phyloP scores from a whole-genome alignment of 1,139 yeast species.

The Saccharomyces uvarum region DNA sequence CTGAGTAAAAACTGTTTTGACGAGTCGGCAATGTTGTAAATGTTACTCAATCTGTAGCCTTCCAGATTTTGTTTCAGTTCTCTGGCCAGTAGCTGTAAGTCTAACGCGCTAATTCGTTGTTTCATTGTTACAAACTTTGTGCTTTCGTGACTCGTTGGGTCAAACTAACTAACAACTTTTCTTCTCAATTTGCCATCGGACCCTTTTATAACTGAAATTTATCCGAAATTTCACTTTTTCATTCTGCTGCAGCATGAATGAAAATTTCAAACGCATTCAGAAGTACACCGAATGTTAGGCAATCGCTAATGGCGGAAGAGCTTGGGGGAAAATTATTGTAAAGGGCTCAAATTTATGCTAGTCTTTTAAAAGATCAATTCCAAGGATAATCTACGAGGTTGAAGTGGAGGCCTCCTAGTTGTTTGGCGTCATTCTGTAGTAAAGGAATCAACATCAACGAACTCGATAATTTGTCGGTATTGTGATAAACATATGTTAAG shows the following conservation, averaged over 20 bases:
- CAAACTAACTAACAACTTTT: background rate
- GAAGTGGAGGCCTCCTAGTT: background rate
- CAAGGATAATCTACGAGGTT: background rate
- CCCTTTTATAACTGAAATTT: background rate
- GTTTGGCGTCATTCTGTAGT: too few relatives aligned
- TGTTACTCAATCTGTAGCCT: constrained; percentile 71
- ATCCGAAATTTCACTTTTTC: background rate
- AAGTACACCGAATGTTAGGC: background rate
- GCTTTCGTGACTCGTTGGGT: background rate
- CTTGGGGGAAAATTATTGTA: background rate
- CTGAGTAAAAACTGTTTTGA: constrained; percentile 69
- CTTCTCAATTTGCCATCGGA: background rate
- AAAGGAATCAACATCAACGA: too few relatives aligned
- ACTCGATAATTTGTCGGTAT: background rate
- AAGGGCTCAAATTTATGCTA: background rate
- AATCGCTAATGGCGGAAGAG: background rate
- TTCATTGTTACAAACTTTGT: constrained; percentile 30
- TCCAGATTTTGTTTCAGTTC: constrained; percentile 54
- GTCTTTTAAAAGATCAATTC: background rate
- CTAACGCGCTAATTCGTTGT: constrained; percentile 84
- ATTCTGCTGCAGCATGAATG: background rate
- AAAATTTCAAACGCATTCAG: background rate
- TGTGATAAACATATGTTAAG: background rate
- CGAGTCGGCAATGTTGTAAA: constrained; percentile 71
- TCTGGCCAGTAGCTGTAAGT: constrained; percentile 59